Base-by-base conservation (phyloP, 2,329 filamentous ascomycete genomes). In the Fusarium sp. region DNA sequence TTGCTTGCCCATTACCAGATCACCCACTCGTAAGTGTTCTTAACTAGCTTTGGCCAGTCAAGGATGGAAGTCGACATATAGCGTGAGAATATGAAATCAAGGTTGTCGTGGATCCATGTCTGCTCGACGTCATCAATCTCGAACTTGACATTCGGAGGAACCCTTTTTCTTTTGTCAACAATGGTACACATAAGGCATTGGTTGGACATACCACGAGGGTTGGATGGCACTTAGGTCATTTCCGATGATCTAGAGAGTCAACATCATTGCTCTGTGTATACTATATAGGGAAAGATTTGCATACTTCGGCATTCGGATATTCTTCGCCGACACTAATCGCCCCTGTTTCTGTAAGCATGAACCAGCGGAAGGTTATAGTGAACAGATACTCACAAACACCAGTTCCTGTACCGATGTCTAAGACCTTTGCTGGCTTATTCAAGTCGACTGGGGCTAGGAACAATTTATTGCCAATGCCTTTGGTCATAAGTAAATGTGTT, bases 391-490 rank as follows among this genome's bases (percentile, higher is more conserved):
- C 60, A 74, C 81, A 83, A 34, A 81, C 80, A 6, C 82, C 82
- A 4, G 80, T 82, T 10, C 82, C 82, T 0, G 81, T 83, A 24
- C 81, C 81, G 13, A 84, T 75, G 51, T 84, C 82, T 2, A 84
- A 75, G 11, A 84, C 76, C 7, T 72, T 73, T 3, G 77, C 76
- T 5, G 74, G 72, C 20, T 73, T 75, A 9, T 72, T 70, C n/a
- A 20, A 20, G 9, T 38, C 48, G 11, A 78, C 63, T 11, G 81
- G 71, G 36, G 78, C 78, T 13, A 66, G 48, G 44, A 55, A 63
- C 17, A 58, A 22, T 22, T 46, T 49, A 33, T 77, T 74, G 4
- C 63, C 66, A 11, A 77, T 66, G 22, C 58, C 50, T 24, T 71
- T 67, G 7, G 64, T 72, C 22, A 77, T 76, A 13, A 78, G 58